phyloP scores from a whole-genome alignment of 148 eudicot species.

The Chenopodium album region DNA sequence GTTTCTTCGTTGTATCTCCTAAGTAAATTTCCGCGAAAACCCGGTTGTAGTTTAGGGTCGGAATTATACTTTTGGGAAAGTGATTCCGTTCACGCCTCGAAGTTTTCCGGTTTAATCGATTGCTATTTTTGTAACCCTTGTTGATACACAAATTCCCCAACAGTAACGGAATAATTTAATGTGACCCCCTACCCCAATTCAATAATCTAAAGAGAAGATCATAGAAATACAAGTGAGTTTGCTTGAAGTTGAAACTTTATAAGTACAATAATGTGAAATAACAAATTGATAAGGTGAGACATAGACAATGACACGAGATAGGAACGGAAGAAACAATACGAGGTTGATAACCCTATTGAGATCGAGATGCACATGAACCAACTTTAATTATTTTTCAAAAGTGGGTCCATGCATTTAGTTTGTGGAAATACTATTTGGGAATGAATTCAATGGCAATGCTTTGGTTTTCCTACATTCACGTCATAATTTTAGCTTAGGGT shows the following conservation, averaged over 20 bases:
- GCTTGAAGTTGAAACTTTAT: not conserved
- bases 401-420: slow-evolving; percentile 1
- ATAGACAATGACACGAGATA: slow-evolving; percentile 7
- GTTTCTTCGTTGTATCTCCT: too few species aligned
- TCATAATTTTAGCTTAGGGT: not conserved
- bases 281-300: not conserved
- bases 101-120: too few species aligned
- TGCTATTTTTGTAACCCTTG: too few species aligned
- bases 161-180: not conserved
- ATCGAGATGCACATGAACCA: slow-evolving; percentile 8
- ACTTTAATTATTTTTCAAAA: not conserved
- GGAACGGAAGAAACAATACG: not conserved
- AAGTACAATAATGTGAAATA: slow-evolving; percentile 5
- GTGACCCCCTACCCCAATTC: not conserved
- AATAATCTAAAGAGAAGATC: too few species aligned
- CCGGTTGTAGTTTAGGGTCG: too few species aligned
- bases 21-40: too few species aligned
- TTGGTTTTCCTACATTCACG: not conserved
- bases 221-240: not conserved
- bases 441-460: not conserved
- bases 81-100: too few species aligned
- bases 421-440: not conserved
- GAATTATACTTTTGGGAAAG: too few species aligned
- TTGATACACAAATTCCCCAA: too few species aligned
- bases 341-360: slow-evolving; percentile 1